phyloP scores from a whole-genome alignment of 192 early-diverging fungal genomes.

The Umbelopsis ramanniana region DNA sequence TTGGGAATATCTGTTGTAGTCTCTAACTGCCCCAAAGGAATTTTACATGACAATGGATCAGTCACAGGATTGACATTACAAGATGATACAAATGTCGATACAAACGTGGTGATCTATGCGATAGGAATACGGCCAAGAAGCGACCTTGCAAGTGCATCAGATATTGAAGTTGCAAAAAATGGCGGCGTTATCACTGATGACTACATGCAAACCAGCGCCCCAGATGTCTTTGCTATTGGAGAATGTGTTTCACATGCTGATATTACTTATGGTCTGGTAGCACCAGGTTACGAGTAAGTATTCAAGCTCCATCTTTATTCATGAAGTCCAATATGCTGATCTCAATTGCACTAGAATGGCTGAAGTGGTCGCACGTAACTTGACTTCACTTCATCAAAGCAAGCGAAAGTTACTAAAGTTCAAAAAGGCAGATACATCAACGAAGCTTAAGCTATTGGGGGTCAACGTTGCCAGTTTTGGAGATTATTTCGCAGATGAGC shows the following conservation, averaged over 20 bases:
- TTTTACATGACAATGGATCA: constrained; percentile 26
- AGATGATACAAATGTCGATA: constrained; percentile 45
- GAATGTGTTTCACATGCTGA: constrained; percentile 57
- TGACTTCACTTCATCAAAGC: constrained; percentile 32
- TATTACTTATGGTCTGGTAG: constrained; percentile 63
- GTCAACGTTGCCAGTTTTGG: constrained; percentile 75
- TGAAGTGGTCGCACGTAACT: constrained; percentile 61
- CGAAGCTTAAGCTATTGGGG: constrained; percentile 71
- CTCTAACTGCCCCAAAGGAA: constrained; percentile 40
- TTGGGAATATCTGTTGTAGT: constrained; percentile 44
- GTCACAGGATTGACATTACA: constrained; percentile 39
- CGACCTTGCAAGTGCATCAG: constrained; percentile 53
- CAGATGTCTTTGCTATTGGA: constrained; percentile 63
- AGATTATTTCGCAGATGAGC: constrained; percentile 60
- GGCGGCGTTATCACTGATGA: constrained; percentile 67
- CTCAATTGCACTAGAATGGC: constrained; percentile 50
- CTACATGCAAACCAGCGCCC: constrained; percentile 44
- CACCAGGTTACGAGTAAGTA: constrained; percentile 62
- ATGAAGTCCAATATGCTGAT: background rate
- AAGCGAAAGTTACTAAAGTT: constrained; percentile 38
- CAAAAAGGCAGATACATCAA: constrained; percentile 64
- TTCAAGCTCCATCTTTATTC: background rate
- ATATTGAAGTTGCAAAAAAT: constrained; percentile 49
- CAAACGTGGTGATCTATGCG: constrained; percentile 54
- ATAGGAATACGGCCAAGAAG: constrained; percentile 66